phyloP scores from a whole-genome alignment of 106 monocot species.

The Cymbidium sinense region DNA sequence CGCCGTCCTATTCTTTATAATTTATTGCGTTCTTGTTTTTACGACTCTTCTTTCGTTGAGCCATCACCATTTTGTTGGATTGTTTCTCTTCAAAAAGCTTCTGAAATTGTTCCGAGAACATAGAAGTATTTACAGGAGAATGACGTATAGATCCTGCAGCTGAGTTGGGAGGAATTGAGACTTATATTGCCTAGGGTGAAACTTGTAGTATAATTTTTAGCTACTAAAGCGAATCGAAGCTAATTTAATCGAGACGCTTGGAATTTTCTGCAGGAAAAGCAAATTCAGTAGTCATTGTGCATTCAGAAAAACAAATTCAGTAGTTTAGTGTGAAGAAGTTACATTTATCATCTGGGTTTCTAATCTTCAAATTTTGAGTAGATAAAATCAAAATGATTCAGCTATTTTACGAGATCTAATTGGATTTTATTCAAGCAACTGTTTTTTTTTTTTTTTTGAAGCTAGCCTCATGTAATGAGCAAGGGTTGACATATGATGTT shows the following conservation, averaged over 20 bases:
- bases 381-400: not conserved
- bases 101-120: not conserved
- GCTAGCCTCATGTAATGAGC: not conserved
- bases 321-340: not conserved
- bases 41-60: not conserved
- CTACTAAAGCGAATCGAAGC: not conserved
- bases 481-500: not conserved
- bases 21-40: not conserved
- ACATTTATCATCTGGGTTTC: not conserved
- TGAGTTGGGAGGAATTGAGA: conserved; percentile 1
- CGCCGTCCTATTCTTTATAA: not conserved
- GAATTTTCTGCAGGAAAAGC: not conserved
- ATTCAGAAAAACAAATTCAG: not conserved
- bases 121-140: not conserved
- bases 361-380: not conserved
- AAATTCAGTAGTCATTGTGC: not conserved
- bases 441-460: not conserved
- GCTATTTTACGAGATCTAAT: not conserved
- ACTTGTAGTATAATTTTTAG: not conserved
- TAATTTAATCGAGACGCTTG: not conserved
- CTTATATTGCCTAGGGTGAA: not conserved
- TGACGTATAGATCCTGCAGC: not conserved
- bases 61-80: not conserved
- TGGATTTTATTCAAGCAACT: not conserved
- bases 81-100: not conserved